Evolutionary conservation across 768 basidiomycete species (phyloP), one percentile per base, ranked within the genome.

Genomic region (Trametes punicea): DNA sequence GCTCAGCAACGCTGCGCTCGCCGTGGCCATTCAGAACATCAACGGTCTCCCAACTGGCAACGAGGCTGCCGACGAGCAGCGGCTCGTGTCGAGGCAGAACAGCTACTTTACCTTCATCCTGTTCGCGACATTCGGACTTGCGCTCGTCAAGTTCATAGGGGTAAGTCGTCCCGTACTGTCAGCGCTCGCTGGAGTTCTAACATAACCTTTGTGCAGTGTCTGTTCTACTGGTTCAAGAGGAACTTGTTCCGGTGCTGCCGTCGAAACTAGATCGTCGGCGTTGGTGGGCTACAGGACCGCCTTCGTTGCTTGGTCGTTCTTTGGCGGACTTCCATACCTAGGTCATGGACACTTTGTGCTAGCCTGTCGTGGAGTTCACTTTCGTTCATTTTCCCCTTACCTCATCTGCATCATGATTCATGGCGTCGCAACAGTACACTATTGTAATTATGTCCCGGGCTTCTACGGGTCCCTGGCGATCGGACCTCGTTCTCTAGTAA

Each of bases 211-310:
- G 56, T 52, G 6, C 61, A 93, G 90, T 92, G 90, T 69, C 67
- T 93, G 62, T 90, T 67, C 69, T 93, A 92, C 75, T 89, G 84
- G 78, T 80, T 91, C 76, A 88, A 81, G 71, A 81, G 89, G 61
- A 90, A 91, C 71, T 70, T 93, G 47, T 92, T 90, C 81, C 77
- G 86, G 62, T 87, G 79, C 70, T 93, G 87, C 80, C 81, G 90
- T 64, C 81, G 77, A 65, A 88, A 85, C 66, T 92, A 72, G 77
- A 55, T 27, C 29, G 50, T 29, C 25, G 39, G 31, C 23, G 41
- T 48, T 9, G 7, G 7, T 34, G 26, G 26, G n/a, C 10, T 26
- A 21, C 13, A n/a, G 60, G 56, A 49, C 49, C 38, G 50, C 61
- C 46, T 18, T 47, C 18, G 34, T 16, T 39, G 44, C 56, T 51